Percentiles rank a stretch among this genome's conserved stretches.
These are phyloP conservation scores for Picea abies DNA, from an alignment of 83 land plant genomes.

Conservation along the genomic window DNA sequence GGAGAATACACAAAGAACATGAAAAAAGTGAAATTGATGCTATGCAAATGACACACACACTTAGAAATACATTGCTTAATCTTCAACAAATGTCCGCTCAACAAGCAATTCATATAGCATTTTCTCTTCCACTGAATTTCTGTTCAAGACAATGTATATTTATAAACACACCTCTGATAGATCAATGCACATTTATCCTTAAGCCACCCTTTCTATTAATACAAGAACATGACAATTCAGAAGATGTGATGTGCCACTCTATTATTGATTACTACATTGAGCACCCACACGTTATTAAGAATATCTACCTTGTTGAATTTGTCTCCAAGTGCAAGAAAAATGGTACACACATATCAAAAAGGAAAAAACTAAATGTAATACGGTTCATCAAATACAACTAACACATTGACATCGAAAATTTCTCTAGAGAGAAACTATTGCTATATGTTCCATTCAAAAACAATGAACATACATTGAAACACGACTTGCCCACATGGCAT, in stretches of 20 bases:
- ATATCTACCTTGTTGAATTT: neutral
- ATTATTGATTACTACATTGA: neutral
- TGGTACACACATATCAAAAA: too few species aligned
- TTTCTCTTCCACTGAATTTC: neutral
- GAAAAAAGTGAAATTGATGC: neutral
- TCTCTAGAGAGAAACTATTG: neutral
- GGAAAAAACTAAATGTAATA: neutral
- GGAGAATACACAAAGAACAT: neutral
- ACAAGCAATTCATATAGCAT: neutral
- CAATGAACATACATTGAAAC: neutral
- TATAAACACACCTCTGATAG: neutral
- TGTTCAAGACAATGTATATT: neutral
- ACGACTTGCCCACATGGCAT: neutral
- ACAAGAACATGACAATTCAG: neutral
- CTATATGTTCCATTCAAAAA: neutral
- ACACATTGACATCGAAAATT: neutral
- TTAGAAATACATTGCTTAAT: neutral
- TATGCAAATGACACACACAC: neutral
- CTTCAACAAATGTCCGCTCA: neutral
- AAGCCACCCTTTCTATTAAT: neutral
- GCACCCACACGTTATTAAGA: fast-evolving
- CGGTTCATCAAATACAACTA: neutral
- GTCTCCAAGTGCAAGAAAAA: neutral
- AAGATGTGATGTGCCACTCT: neutral
- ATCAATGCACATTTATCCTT: neutral